Evolutionary conservation across 2,329 filamentous ascomycete species (phyloP).

Genomic region (Penicillium janthinellum): DNA sequence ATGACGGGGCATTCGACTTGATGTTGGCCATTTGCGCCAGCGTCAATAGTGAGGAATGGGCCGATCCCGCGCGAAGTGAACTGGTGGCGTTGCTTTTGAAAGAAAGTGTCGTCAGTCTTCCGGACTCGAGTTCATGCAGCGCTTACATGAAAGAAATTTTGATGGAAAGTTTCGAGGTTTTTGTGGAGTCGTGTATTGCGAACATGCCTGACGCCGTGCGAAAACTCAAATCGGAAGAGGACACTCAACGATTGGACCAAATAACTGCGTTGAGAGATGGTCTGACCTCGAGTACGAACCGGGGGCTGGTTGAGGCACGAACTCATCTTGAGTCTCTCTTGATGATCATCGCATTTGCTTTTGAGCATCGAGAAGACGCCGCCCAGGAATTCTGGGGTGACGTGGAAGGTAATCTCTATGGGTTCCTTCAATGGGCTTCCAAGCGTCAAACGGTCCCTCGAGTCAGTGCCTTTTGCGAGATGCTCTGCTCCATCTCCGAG

Average conservation of each 20-base stretch:
- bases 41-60: constrained; percentile 78
- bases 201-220: constrained; percentile 93
- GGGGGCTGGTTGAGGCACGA: constrained; percentile 44
- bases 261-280: constrained; percentile 50
- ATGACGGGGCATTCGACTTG: constrained; percentile 91
- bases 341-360: constrained; percentile 87
- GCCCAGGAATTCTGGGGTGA: constrained; percentile 90
- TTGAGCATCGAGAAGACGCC: constrained; percentile 80
- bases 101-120: constrained; percentile 69
- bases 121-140: constrained; percentile 70
- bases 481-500: constrained; percentile 84
- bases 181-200: constrained; percentile 89
- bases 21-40: constrained; percentile 82
- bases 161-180: constrained; percentile 80
- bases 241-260: constrained; percentile 66
- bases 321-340: constrained; percentile 84
- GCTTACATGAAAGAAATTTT: constrained; percentile 70
- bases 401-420: constrained; percentile 87
- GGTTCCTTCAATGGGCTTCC: constrained; percentile 97
- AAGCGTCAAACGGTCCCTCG: constrained; percentile 92
- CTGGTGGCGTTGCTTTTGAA: constrained; percentile 81
- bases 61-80: constrained; percentile 80
- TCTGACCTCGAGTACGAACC: constrained; percentile 43
- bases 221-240: constrained; percentile 82
- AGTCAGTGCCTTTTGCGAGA: constrained; percentile 94